Conservation (phyloP, 2,329 filamentous ascomycete species). For the Venturia pyrina region DNA sequence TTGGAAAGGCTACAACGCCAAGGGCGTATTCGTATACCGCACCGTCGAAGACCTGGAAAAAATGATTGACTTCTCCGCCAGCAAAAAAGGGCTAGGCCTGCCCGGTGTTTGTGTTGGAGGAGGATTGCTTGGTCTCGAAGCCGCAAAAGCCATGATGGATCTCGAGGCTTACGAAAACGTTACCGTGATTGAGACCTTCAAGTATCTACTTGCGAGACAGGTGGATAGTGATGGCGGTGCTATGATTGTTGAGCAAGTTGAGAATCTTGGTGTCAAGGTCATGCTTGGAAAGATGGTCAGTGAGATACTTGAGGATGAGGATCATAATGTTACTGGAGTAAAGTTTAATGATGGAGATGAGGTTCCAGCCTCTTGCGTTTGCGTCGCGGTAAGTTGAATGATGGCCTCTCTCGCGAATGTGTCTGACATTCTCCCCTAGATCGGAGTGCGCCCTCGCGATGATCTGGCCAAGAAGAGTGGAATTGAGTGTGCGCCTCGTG, state of each 20-base stretch:
- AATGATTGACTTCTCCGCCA: slow-evolving; percentile 62
- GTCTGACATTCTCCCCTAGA: slow-evolving; percentile 30
- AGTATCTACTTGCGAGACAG: slow-evolving; percentile 74
- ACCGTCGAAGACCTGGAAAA: slow-evolving; percentile 71
- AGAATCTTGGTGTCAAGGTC: slow-evolving; percentile 68
- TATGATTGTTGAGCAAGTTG: slow-evolving; percentile 74
- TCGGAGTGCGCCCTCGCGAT: slow-evolving; percentile 73
- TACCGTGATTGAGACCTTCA: slow-evolving; percentile 68
- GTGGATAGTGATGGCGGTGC: slow-evolving; percentile 69
- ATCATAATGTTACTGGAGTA: slow-evolving; percentile 61
- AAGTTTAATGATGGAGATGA: slow-evolving; percentile 70
- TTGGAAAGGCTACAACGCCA: slow-evolving; percentile 55
- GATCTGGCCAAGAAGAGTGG: slow-evolving; percentile 61
- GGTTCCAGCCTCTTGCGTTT: slow-evolving; percentile 69
- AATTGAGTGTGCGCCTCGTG: slow-evolving; percentile 60
- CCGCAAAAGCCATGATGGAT: slow-evolving; percentile 86
- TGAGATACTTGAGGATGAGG: slow-evolving; percentile 56
- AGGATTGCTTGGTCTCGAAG: slow-evolving; percentile 75
- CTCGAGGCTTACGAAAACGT: slow-evolving; percentile 63
- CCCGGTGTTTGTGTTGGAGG: slow-evolving; percentile 72
- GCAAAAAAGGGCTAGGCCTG: slow-evolving; percentile 47
- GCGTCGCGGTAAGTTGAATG: slow-evolving; percentile 54
- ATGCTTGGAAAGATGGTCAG: slow-evolving; percentile 66
- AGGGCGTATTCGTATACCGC: slow-evolving; percentile 79
- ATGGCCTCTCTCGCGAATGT: not conserved